A percentile compares a stretch with the other conserved stretches of the same genome.
These are phyloP conservation scores for Colletotrichum sp. DNA, from an alignment of 2,329 filamentous ascomycete genomes.

Conservation along the genomic window DNA sequence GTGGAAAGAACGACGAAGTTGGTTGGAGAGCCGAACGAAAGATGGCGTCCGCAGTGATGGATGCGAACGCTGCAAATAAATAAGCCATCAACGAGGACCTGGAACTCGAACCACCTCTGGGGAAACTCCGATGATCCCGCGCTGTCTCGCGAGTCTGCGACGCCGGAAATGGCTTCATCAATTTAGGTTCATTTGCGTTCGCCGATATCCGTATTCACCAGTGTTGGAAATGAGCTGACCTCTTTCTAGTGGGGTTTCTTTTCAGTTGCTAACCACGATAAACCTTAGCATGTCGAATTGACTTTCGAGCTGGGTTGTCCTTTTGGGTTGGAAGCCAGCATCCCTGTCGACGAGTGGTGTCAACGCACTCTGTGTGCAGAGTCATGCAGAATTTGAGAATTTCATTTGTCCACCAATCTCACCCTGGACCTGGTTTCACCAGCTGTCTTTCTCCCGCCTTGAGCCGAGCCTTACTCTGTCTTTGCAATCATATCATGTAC, in stretches of 20 bases:
- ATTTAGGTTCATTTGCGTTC: background rate
- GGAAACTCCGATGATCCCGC: background rate
- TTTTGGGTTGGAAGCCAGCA: background rate
- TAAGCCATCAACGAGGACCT: background rate
- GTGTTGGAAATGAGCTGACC: background rate
- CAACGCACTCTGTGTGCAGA: background rate
- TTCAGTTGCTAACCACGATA: background rate
- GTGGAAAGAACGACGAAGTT: background rate
- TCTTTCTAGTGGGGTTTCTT: background rate
- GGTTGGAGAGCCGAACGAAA: background rate
- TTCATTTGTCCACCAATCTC: background rate
- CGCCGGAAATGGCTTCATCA: background rate
- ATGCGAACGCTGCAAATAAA: background rate
- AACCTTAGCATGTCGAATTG: background rate
- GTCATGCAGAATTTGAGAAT: background rate
- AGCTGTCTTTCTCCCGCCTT: background rate
- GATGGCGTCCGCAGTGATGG: fast-evolving
- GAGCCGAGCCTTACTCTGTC: background rate
- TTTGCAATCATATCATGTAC: background rate
- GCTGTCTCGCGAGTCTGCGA: background rate
- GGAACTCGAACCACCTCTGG: too few relatives aligned
- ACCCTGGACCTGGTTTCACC: background rate
- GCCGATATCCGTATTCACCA: background rate
- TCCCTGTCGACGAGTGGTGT: background rate
- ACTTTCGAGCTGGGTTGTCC: background rate